Conservation (phyloP, 345 rosid genomes). For the Acer yangbiense region DNA sequence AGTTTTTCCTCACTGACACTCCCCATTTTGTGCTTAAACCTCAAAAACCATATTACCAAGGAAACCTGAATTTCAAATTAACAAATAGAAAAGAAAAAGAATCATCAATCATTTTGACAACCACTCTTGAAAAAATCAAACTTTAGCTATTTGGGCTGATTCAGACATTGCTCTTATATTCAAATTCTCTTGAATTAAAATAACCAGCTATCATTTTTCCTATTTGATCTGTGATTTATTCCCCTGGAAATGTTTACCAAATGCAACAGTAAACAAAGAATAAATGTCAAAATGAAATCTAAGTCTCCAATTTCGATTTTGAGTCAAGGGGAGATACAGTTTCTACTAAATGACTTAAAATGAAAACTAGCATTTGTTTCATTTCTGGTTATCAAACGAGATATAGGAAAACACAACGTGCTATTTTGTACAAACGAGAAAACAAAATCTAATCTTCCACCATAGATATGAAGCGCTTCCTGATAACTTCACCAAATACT, state of each 20-base stretch:
- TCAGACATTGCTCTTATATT: background rate
- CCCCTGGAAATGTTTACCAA: background rate
- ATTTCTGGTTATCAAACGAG: background rate
- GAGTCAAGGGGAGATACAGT: background rate
- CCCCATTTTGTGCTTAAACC: slow-evolving; percentile 44
- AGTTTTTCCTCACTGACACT: slow-evolving; percentile 54
- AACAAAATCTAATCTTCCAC: background rate
- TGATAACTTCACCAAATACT: too few relatives aligned
- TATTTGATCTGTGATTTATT: background rate
- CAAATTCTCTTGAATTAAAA: background rate
- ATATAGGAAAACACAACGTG: too few relatives aligned
- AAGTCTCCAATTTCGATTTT: background rate
- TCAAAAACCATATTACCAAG: slow-evolving; percentile 5
- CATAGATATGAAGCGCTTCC: too few relatives aligned
- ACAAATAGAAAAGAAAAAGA: background rate
- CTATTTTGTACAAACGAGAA: too few relatives aligned
- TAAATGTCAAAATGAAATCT: background rate
- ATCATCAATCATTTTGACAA: background rate
- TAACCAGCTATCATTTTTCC: background rate
- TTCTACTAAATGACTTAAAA: background rate
- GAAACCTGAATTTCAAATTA: slow-evolving; percentile 14
- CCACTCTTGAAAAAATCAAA: background rate
- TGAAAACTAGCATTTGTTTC: background rate
- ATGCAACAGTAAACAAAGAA: background rate
- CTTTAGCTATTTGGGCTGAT: background rate